phyloP scores from a whole-genome alignment of 345 rosid species.

The Capsella bursapastoris region DNA sequence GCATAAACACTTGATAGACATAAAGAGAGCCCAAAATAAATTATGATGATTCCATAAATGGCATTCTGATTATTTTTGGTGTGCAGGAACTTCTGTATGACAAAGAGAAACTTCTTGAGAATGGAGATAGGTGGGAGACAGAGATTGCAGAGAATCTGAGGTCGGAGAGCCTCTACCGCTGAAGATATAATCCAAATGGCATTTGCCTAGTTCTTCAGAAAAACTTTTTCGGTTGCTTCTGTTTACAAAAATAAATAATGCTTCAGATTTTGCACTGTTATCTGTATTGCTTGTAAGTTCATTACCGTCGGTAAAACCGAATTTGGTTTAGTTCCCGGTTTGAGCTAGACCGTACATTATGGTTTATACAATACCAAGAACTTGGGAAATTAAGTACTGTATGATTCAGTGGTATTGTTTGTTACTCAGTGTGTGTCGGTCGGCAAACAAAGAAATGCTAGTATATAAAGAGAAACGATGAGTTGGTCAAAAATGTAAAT shows the following conservation, averaged over 20 bases:
- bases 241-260: constrained; percentile 34
- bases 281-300: constrained; percentile 21
- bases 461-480: neutral
- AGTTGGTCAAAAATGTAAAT: neutral
- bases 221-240: constrained; percentile 5
- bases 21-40: neutral
- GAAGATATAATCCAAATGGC: constrained; percentile 25
- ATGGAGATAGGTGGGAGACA: constrained; percentile 96
- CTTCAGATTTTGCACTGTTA: constrained; percentile 14
- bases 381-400: neutral
- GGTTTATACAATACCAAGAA: neutral
- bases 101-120: constrained; percentile 96
- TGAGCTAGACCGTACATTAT: neutral
- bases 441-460: neutral
- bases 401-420: neutral
- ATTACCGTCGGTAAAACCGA: neutral
- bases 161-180: constrained; percentile 94
- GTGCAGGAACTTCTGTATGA: constrained; percentile 89
- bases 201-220: neutral
- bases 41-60: neutral
- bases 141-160: constrained; percentile 98
- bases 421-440: neutral
- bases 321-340: constrained; percentile 21
- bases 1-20: constrained; percentile 7
- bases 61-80: constrained; percentile 22